Conservation (phyloP, 345 rosid species). For the Stellera chamaejasme region DNA sequence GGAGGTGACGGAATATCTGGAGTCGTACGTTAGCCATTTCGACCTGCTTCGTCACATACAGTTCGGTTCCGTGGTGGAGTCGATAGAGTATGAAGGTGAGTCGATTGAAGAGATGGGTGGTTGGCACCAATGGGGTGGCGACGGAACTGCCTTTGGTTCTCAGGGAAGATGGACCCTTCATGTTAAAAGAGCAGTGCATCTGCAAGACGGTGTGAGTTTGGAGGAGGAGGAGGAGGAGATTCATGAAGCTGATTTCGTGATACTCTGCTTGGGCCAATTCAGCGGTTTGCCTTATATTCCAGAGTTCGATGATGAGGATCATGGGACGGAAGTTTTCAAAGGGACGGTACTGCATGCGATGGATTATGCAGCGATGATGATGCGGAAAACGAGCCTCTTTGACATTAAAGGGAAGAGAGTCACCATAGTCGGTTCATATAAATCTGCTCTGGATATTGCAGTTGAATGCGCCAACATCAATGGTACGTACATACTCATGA, state of each 20-base stretch:
- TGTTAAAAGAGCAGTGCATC: too few species aligned
- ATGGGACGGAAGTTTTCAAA: slow-evolving; percentile 21
- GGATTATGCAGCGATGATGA: slow-evolving; percentile 23
- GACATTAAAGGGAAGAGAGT: slow-evolving; percentile 23
- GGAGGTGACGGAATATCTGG: slow-evolving; percentile 19
- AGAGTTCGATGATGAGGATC: slow-evolving; percentile 17
- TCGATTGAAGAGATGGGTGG: slow-evolving; percentile 20
- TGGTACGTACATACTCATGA: slow-evolving; percentile 16
- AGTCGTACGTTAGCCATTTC: slow-evolving; percentile 24
- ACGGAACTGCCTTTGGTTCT: slow-evolving; percentile 26
- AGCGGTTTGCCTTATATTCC: slow-evolving; percentile 31
- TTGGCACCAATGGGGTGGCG: slow-evolving; percentile 34
- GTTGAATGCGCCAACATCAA: slow-evolving; percentile 28
- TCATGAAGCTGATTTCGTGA: slow-evolving; percentile 28
- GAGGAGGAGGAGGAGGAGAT: too few species aligned
- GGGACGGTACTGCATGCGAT: slow-evolving; percentile 33
- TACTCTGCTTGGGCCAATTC: slow-evolving; percentile 25
- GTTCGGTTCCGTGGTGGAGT: slow-evolving; percentile 22
- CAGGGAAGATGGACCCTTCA: slow-evolving; percentile 31
- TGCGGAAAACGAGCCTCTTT: slow-evolving; percentile 8
- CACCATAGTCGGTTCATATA: slow-evolving; percentile 23
- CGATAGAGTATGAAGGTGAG: slow-evolving; percentile 26
- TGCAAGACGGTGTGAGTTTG: too few species aligned
- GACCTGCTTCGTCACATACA: slow-evolving; percentile 16
- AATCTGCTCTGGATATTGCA: slow-evolving; percentile 33